These are phyloP conservation scores for Sporothrix globosa DNA, from an alignment of 2,329 filamentous ascomycete species.

Conservation along the genomic window DNA sequence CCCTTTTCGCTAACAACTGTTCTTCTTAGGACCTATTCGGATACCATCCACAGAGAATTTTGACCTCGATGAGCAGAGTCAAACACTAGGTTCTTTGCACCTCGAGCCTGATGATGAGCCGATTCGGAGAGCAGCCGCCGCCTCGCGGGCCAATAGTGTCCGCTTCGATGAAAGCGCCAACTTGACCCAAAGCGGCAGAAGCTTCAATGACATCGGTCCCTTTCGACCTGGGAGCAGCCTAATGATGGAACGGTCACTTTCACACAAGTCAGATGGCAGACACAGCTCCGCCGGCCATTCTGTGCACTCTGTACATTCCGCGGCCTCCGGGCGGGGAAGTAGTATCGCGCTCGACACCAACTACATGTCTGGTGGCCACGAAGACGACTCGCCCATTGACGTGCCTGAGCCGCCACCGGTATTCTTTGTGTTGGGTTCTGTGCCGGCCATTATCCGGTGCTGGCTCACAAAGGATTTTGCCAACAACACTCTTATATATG, in stretches of 20 bases:
- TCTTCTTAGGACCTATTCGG: conserved; percentile 69
- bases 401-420: conserved; percentile 78
- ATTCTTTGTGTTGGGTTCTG: conserved; percentile 81
- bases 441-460: conserved; percentile 92
- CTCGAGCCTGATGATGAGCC: conserved; percentile 87
- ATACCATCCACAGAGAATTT: conserved; percentile 83
- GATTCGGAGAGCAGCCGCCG: conserved; percentile 73
- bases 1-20: conserved; percentile 13
- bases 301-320: conserved; percentile 67
- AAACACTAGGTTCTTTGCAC: conserved; percentile 77
- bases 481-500: conserved; percentile 85
- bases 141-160: conserved; percentile 93
- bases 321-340: conserved; percentile 78
- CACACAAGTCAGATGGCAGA: conserved; percentile 93
- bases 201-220: conserved; percentile 80
- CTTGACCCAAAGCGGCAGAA: conserved; percentile 79
- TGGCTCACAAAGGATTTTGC: conserved; percentile 92
- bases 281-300: conserved; percentile 92
- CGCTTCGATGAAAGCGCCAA: conserved; percentile 93
- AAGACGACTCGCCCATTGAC: conserved; percentile 70
- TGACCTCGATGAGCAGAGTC: conserved; percentile 85
- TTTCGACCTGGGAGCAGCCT: conserved; percentile 78
- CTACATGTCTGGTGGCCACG: conserved; percentile 64
- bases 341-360: conserved; percentile 82
- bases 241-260: conserved; percentile 87